Conservation (phyloP, 495 filamentous ascomycete species). For the Talaromyces proteolyticus region DNA sequence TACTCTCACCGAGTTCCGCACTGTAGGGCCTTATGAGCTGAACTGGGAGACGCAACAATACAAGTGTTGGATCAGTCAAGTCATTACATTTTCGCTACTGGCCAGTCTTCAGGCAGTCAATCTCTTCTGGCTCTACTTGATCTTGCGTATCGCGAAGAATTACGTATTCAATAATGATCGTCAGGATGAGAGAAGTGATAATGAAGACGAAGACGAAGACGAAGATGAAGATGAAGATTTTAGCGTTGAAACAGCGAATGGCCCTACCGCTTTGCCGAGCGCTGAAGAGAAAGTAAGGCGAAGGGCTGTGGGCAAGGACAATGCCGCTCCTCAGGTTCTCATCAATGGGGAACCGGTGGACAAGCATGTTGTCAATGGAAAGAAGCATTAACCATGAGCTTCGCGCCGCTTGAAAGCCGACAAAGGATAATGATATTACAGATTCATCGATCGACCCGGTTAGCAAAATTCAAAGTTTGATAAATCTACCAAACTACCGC, state of each 20-base stretch:
- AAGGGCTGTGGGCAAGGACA: slow-evolving; percentile 29
- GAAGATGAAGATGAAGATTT: slow-evolving; percentile 11
- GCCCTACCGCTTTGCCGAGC: neutral
- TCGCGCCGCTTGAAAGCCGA: too few species aligned
- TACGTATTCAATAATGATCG: slow-evolving; percentile 44
- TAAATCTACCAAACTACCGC: too few species aligned
- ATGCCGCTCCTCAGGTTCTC: slow-evolving; percentile 28
- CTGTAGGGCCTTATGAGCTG: slow-evolving; percentile 80
- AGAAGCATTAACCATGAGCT: neutral
- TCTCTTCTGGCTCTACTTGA: slow-evolving; percentile 82
- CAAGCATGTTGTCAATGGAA: slow-evolving; percentile 17
- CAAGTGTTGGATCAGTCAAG: slow-evolving; percentile 72
- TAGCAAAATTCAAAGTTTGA: too few species aligned
- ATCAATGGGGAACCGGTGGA: slow-evolving; percentile 32
- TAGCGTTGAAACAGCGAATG: neutral
- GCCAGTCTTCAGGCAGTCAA: slow-evolving; percentile 74
- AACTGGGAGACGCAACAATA: slow-evolving; percentile 82
- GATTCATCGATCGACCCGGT: too few species aligned
- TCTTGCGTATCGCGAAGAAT: slow-evolving; percentile 64
- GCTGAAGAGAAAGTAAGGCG: slow-evolving; percentile 8
- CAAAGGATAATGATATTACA: too few species aligned
- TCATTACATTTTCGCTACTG: slow-evolving; percentile 65
- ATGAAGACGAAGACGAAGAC: slow-evolving; percentile 49
- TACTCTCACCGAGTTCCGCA: slow-evolving; percentile 80
- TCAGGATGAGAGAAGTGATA: slow-evolving; percentile 56